Evolutionary conservation across 495 filamentous ascomycete species (phyloP).

Genomic region (Hypoxylon rickii): DNA sequence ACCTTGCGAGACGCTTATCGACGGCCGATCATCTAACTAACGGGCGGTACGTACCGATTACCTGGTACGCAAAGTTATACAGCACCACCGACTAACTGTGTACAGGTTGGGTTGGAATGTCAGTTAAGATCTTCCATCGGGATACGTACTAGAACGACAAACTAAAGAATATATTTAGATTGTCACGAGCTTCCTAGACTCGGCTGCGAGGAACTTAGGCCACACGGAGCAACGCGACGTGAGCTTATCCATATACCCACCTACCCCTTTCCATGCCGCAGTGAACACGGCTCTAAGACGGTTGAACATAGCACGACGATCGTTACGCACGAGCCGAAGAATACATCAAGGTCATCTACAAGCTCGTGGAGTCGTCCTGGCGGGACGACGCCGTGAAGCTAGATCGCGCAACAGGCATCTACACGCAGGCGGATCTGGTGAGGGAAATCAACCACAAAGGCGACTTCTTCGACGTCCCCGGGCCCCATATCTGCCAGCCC

Average conservation of each 20-base stretch:
- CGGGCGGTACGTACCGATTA: conserved; percentile 49
- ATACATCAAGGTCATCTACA: conserved; percentile 71
- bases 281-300: background rate
- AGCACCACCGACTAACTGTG: conserved; percentile 5
- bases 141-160: background rate
- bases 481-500: conserved; percentile 67
- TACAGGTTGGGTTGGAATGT: conserved; percentile 63
- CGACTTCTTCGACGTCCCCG: conserved; percentile 67
- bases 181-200: conserved; percentile 71
- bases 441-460: conserved; percentile 69
- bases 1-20: conserved; percentile 65
- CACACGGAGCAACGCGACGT: conserved; percentile 53
- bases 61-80: background rate
- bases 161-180: conserved; percentile 42
- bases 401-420: conserved; percentile 59
- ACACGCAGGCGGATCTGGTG: conserved; percentile 63
- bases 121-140: conserved; percentile 4
- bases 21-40: conserved; percentile 71
- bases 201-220: conserved; percentile 66
- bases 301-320: conserved; percentile 61
- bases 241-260: conserved; percentile 4
- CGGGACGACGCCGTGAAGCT: conserved; percentile 66
- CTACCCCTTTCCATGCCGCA: background rate
- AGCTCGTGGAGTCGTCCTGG: conserved; percentile 72
- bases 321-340: conserved; percentile 70